phyloP scores from a whole-genome alignment of 106 monocot species.

The Hemerocallis citrina region DNA sequence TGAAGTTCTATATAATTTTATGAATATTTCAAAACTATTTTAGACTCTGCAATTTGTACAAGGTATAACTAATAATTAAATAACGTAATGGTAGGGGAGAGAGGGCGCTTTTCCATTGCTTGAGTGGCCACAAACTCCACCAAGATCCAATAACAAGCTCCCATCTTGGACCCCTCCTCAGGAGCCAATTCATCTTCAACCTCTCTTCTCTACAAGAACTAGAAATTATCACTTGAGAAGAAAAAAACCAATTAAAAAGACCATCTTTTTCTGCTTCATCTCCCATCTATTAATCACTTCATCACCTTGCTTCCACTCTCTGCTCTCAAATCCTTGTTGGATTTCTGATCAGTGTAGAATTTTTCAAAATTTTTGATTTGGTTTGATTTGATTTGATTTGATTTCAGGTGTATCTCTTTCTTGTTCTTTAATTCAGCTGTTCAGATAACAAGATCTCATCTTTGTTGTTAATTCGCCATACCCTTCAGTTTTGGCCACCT shows the following conservation, averaged over 20 bases:
- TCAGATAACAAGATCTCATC: neutral
- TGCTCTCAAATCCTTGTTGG: neutral
- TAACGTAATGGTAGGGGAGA: neutral
- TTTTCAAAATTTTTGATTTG: neutral
- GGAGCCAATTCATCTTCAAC: neutral
- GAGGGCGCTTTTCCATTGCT: conserved; percentile 3
- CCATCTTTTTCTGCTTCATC: neutral
- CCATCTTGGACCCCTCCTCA: neutral
- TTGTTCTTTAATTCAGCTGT: neutral
- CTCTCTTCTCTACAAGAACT: too few species aligned
- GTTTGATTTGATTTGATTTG: too few species aligned
- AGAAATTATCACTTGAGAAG: too few species aligned
- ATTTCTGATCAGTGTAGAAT: neutral
- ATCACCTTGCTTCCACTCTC: neutral
- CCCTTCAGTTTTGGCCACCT: neutral
- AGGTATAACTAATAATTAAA: too few species aligned
- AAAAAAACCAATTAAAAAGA: too few species aligned
- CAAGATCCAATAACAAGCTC: conserved; percentile 20
- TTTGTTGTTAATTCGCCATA: neutral
- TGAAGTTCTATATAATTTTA: too few species aligned
- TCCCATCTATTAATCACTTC: conserved; percentile 1
- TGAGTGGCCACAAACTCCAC: conserved; percentile 29
- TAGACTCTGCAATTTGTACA: too few species aligned
- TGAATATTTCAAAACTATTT: too few species aligned
- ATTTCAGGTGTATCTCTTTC: neutral